Percentiles rank a stretch among this genome's conserved stretches.
These are phyloP conservation scores for Paracoccidioides lutzii DNA, from an alignment of 2,329 filamentous ascomycete species.

Conservation along the genomic window DNA sequence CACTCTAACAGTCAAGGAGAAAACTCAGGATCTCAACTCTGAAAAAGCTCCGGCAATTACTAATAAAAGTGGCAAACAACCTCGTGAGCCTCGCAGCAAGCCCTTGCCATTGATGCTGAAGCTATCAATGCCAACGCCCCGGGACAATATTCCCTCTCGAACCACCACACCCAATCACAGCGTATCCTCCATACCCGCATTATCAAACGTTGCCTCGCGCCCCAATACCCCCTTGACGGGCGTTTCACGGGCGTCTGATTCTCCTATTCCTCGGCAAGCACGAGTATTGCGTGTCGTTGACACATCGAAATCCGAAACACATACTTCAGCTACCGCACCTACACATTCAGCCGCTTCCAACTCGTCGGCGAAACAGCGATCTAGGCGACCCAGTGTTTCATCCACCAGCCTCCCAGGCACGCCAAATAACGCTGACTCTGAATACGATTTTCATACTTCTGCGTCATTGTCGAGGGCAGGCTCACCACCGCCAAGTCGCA, in stretches of 20 bases:
- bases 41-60: neutral
- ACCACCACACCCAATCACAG: slow-evolving; percentile 14
- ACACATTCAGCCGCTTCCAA: slow-evolving; percentile 22
- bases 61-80: neutral
- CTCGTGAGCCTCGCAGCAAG: slow-evolving; percentile 12
- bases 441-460: slow-evolving; percentile 45
- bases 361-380: slow-evolving; percentile 20
- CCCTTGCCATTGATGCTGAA: slow-evolving; percentile 25
- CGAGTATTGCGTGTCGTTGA: slow-evolving; percentile 45
- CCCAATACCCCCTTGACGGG: slow-evolving; percentile 36
- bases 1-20: slow-evolving; percentile 1
- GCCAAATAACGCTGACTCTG: slow-evolving; percentile 46
- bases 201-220: slow-evolving; percentile 30
- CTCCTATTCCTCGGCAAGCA: slow-evolving; percentile 29
- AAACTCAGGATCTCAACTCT: neutral
- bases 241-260: slow-evolving; percentile 27
- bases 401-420: slow-evolving; percentile 48
- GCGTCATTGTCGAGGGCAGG: slow-evolving; percentile 47
- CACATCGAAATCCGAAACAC: slow-evolving; percentile 40
- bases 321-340: slow-evolving; percentile 13
- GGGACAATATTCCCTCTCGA: slow-evolving; percentile 12
- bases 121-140: slow-evolving; percentile 15
- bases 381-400: slow-evolving; percentile 33
- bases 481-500: slow-evolving; percentile 41
- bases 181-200: slow-evolving; percentile 9